Conservation (phyloP, 441 rosid genomes). For the Jatropha multifida region DNA sequence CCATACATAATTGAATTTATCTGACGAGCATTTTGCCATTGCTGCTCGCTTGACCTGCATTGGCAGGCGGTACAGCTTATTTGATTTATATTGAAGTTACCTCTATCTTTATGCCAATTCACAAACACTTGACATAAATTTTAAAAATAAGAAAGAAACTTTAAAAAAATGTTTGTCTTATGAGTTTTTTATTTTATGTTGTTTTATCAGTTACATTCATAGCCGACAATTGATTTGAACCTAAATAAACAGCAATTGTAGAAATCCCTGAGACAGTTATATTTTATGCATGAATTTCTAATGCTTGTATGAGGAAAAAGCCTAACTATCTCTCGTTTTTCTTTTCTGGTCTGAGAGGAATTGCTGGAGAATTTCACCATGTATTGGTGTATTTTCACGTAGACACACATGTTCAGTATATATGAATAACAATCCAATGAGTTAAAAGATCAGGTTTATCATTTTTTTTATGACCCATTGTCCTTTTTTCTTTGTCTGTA, state of each 20-base stretch:
- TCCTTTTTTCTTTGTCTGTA: slow-evolving; percentile 35
- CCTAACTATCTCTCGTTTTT: not conserved
- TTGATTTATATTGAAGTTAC: not conserved
- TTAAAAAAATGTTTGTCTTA: not conserved
- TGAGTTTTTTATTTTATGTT: not conserved
- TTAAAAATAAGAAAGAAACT: not conserved
- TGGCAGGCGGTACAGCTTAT: not conserved
- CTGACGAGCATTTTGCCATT: not conserved
- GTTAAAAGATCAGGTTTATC: too few species aligned
- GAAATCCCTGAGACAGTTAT: not conserved
- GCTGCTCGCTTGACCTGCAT: not conserved
- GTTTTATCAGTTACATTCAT: not conserved
- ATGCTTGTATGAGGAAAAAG: not conserved
- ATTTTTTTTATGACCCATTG: slow-evolving; percentile 16
- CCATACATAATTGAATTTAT: not conserved
- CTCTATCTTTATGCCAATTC: not conserved
- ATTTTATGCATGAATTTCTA: not conserved
- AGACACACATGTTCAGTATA: not conserved
- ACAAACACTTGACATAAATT: not conserved
- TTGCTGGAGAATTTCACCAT: not conserved
- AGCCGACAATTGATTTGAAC: not conserved
- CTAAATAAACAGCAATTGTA: not conserved
- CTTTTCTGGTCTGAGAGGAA: not conserved
- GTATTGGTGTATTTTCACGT: not conserved
- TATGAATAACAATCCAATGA: not conserved